Percentiles rank a stretch among this genome's conserved stretches.
Evolutionary conservation across 1,139 yeast species (phyloP).

Genomic region (Wickerhamomyces sp.): DNA sequence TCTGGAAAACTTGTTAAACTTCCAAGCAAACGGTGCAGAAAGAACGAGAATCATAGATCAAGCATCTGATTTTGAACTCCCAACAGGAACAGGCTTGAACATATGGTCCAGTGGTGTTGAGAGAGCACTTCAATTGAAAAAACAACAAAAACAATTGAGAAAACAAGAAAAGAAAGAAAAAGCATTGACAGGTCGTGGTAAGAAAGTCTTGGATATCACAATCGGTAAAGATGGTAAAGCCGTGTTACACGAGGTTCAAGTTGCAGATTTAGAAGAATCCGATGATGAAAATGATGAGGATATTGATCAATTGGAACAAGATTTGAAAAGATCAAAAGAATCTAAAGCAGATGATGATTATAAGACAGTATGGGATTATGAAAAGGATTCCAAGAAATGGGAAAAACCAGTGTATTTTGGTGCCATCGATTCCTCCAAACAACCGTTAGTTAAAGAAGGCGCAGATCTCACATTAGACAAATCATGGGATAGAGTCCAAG

Average conservation of each 20-base stretch:
- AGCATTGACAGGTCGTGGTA: constrained; percentile 66
- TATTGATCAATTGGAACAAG: constrained; percentile 30
- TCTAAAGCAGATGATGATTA: constrained; percentile 26
- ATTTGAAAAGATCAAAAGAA: constrained; percentile 29
- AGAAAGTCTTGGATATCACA: constrained; percentile 69
- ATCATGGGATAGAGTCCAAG: constrained; percentile 5
- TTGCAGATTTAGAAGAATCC: constrained; percentile 19
- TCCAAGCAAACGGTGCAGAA: constrained; percentile 83
- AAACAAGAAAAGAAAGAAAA: constrained; percentile 55
- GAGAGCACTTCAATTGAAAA: constrained; percentile 74
- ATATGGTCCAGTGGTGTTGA: constrained; percentile 90
- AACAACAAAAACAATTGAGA: constrained; percentile 70
- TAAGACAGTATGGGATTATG: constrained; percentile 54
- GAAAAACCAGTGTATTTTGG: constrained; percentile 26
- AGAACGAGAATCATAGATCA: constrained; percentile 90
- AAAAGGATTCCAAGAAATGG: constrained; percentile 48
- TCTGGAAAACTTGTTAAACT: constrained; percentile 65
- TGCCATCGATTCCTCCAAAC: constrained; percentile 12
- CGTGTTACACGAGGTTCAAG: constrained; percentile 28
- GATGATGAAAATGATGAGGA: constrained; percentile 24
- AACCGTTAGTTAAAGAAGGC: neutral
- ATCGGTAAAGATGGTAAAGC: constrained; percentile 78
- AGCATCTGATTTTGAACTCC: constrained; percentile 80
- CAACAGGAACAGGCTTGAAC: constrained; percentile 42
- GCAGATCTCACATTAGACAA: neutral